Evolutionary conservation across 768 basidiomycete species (phyloP).

Genomic region (Coprinellus micaceus): DNA sequence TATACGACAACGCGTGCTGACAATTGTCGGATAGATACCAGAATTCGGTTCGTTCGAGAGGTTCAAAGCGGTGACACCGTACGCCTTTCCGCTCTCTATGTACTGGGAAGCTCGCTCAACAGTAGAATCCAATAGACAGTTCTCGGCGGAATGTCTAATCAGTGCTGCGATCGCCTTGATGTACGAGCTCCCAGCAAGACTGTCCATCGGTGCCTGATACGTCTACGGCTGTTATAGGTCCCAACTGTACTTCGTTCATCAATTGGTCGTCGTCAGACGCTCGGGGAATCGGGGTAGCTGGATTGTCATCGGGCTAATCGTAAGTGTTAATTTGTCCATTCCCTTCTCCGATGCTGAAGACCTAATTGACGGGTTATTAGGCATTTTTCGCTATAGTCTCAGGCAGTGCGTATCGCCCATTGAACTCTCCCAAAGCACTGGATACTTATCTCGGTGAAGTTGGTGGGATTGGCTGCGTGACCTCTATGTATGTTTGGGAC

Average conservation of each 20-base stretch:
- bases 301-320: slow-evolving; percentile 26
- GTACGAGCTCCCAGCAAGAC: slow-evolving; percentile 19
- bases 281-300: slow-evolving; percentile 22
- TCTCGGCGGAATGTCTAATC: slow-evolving; percentile 39
- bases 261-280: slow-evolving; percentile 32
- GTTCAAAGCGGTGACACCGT: slow-evolving; percentile 37
- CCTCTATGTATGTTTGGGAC: slow-evolving; percentile 31
- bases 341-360: background rate
- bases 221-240: slow-evolving; percentile 26
- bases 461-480: slow-evolving; percentile 23
- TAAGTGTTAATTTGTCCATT: slow-evolving; percentile 15
- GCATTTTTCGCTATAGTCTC: slow-evolving; percentile 24
- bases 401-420: slow-evolving; percentile 20
- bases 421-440: background rate
- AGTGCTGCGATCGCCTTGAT: slow-evolving; percentile 41
- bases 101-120: background rate
- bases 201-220: background rate
- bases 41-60: slow-evolving; percentile 39
- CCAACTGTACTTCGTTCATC: slow-evolving; percentile 42
- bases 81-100: slow-evolving; percentile 14
- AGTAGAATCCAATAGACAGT: slow-evolving; percentile 11
- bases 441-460: background rate
- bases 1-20: background rate
- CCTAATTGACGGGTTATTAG: slow-evolving; percentile 9
- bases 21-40: slow-evolving; percentile 31